Base-by-base conservation (phyloP, 73 alveolate species). In the Paramecium tetraurelia region DNA sequence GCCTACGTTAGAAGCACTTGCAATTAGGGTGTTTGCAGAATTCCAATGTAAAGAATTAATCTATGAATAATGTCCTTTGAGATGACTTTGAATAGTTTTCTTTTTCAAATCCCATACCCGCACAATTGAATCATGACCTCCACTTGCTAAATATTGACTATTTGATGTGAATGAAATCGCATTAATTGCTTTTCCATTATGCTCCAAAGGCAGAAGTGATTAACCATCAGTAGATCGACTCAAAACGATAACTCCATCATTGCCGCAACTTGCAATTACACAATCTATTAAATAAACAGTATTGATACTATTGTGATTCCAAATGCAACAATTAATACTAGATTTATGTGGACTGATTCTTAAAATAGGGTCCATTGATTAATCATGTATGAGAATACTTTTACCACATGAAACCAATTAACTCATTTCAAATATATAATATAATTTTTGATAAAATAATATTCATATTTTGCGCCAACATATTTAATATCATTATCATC, bases 91-190 rank as follows among this genome's bases (percentile, higher is more conserved):
- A 38, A 44, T 80, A 22, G 70, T 3, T 48, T 80, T 80, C 75
- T 80, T 44, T 46, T 80, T 44, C 90, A 80, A 46, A 80, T 80
- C 90, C 76, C 90, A 80, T 18, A 80, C 33, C 33, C 76, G 70
- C 46, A 80, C 90, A 41, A 80, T 18, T 10, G 75, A 22, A 80
- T 80, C 90, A 33, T 80, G 57, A 44, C 76, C 90, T 12, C 90
- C 76, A 44, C 75, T 43, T 80, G 76, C 76, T 46, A 80, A 80
- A 48, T 22, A 44, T 80, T 43, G n/a, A 20, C 57, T 44, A 80
- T 80, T 80, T 24, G 90, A 80, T 24, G 90, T 44, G 21, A 80
- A 80, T 43, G 76, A 33, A 10, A 80, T 40, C 8, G 90, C 48
- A 80, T 44, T 80, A 14, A 80, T 44, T 12, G 90, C 27, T 43